Conservation (phyloP, 2,329 filamentous ascomycete species). For the Fusarium sp. region DNA sequence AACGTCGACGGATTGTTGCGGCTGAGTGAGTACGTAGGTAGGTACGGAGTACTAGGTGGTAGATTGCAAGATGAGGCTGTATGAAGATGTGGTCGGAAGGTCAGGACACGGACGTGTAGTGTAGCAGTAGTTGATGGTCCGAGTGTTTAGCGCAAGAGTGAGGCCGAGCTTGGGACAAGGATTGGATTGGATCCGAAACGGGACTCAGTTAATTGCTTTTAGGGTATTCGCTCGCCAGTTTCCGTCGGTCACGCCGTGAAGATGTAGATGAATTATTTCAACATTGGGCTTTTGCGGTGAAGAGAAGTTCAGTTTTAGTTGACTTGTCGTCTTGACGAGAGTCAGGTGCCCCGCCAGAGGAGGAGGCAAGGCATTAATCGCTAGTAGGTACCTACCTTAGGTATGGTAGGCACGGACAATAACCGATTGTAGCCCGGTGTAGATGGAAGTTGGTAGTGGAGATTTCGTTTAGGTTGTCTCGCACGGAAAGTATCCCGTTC, state of each 20-base stretch:
- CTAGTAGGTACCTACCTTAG: background rate
- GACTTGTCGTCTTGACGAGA: background rate
- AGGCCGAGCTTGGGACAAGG: slow-evolving; percentile 1
- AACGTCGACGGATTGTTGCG: slow-evolving; percentile 1
- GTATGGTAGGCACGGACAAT: background rate
- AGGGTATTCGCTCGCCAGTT: background rate
- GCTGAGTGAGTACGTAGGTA: background rate
- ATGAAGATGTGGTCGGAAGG: slow-evolving; percentile 21
- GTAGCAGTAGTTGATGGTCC: background rate
- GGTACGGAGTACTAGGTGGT: background rate
- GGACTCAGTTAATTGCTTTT: background rate
- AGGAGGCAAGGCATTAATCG: slow-evolving; percentile 3
- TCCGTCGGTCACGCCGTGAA: background rate
- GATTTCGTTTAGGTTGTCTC: no score
- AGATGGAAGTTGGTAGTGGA: no score
- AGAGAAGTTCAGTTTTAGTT: slow-evolving; percentile 2
- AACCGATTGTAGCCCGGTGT: no score
- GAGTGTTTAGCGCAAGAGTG: background rate
- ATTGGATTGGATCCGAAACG: background rate
- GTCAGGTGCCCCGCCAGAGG: slow-evolving; percentile 26
- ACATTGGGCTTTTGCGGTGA: slow-evolving; percentile 20
- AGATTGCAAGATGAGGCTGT: slow-evolving; percentile 9
- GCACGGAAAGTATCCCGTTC: no score
- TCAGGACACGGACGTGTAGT: slow-evolving; percentile 15
- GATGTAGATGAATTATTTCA: slow-evolving; percentile 1